These are phyloP conservation scores for Crucibulum laeve DNA, from an alignment of 768 basidiomycete species.

Conservation along the genomic window DNA sequence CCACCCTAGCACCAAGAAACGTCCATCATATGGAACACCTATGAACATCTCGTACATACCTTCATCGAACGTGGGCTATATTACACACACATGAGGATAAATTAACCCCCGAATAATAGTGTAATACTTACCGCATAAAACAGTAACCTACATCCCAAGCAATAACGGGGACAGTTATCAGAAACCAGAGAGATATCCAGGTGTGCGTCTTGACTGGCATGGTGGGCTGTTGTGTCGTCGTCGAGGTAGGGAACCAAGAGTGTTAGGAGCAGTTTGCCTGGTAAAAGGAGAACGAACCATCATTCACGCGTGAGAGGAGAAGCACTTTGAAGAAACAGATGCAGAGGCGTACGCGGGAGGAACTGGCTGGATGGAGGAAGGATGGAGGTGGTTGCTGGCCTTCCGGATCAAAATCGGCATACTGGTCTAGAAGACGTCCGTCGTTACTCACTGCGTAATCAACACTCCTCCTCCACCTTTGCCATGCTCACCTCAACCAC, in stretches of 20 bases:
- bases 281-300: no score
- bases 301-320: no score
- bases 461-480: no score
- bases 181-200: slow-evolving; percentile 68
- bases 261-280: background rate
- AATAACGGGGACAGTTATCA: slow-evolving; percentile 59
- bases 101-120: background rate
- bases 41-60: slow-evolving; percentile 17
- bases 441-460: no score
- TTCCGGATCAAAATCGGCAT: no score
- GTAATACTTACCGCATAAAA: slow-evolving; percentile 59
- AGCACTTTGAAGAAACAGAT: no score
- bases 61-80: slow-evolving; percentile 78
- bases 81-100: slow-evolving; percentile 4
- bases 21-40: background rate
- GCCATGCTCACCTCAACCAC: no score
- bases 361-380: no score
- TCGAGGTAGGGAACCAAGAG: background rate
- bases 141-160: slow-evolving; percentile 83
- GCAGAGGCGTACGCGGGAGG: no score
- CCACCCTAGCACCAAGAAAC: slow-evolving; percentile 58
- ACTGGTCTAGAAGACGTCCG: no score
- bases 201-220: slow-evolving; percentile 50
- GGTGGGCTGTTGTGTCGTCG: background rate
- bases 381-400: no score